phyloP scores from a whole-genome alignment of 2,329 filamentous ascomycete genomes.

The Cryoendolithus antarcticus region DNA sequence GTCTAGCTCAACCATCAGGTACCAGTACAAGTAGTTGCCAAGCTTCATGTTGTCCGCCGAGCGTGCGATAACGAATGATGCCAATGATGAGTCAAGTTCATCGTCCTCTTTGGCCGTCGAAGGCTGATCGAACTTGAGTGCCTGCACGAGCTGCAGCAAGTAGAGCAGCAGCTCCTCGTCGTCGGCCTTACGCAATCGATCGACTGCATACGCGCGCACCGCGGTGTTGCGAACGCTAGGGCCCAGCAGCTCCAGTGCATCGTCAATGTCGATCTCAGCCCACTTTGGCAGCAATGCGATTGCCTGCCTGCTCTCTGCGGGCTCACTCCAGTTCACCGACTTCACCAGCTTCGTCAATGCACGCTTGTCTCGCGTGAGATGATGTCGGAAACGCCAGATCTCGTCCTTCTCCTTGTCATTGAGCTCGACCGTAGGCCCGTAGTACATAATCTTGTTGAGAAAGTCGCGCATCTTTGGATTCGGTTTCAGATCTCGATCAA shows the following conservation, averaged over 20 bases:
- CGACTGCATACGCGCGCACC: constrained; percentile 86
- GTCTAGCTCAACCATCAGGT: constrained; percentile 95
- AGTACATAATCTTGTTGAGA: constrained; percentile 77
- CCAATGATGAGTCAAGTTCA: constrained; percentile 67
- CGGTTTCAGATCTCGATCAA: constrained; percentile 90
- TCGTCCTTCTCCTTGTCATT: constrained; percentile 88
- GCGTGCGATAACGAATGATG: constrained; percentile 75
- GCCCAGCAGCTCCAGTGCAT: constrained; percentile 84
- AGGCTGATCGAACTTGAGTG: constrained; percentile 83
- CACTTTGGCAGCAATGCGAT: constrained; percentile 83
- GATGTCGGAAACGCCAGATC: constrained; percentile 95
- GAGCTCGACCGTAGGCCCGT: constrained; percentile 80
- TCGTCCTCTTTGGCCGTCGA: constrained; percentile 29
- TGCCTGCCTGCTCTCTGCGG: constrained; percentile 73
- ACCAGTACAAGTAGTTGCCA: constrained; percentile 96
- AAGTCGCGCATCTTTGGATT: constrained; percentile 94
- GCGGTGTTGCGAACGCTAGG: constrained; percentile 81
- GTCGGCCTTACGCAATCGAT: constrained; percentile 79
- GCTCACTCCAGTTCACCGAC: constrained; percentile 87
- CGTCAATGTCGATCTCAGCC: constrained; percentile 95
- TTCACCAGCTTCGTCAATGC: constrained; percentile 94
- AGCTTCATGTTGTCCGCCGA: constrained; percentile 81
- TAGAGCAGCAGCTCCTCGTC: constrained; percentile 87
- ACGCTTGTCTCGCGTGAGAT: constrained; percentile 76
- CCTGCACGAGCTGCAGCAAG: constrained; percentile 86